phyloP scores from a whole-genome alignment of 2,329 filamentous ascomycete genomes.

The Phoma sp. region DNA sequence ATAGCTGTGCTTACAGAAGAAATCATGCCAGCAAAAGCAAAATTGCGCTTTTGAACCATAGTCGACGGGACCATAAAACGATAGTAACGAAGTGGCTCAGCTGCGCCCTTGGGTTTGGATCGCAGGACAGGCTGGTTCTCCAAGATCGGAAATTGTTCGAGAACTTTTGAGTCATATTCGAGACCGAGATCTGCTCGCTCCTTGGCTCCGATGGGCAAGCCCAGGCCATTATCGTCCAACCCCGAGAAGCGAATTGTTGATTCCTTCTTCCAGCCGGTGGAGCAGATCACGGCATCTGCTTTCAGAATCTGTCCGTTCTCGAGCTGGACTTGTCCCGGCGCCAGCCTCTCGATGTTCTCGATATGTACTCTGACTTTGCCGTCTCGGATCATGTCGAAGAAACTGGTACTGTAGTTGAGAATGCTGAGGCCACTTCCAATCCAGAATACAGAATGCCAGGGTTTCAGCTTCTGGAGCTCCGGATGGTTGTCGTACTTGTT shows the following conservation, averaged over 20 bases:
- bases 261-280: slow-evolving; percentile 8
- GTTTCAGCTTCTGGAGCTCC: slow-evolving; percentile 50
- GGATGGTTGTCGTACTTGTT: slow-evolving; percentile 54
- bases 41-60: slow-evolving; percentile 10
- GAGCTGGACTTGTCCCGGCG: slow-evolving; percentile 1
- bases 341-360: slow-evolving; percentile 4
- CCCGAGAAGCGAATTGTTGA: slow-evolving; percentile 12
- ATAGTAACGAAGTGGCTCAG: slow-evolving; percentile 46
- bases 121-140: slow-evolving; percentile 52
- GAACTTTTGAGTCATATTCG: slow-evolving; percentile 59
- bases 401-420: slow-evolving; percentile 63
- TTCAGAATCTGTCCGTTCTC: background rate
- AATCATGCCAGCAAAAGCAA: slow-evolving; percentile 36
- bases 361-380: slow-evolving; percentile 58
- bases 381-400: slow-evolving; percentile 62
- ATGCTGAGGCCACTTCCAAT: slow-evolving; percentile 64
- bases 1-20: slow-evolving; percentile 46
- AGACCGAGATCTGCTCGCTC: slow-evolving; percentile 59
- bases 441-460: slow-evolving; percentile 56
- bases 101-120: slow-evolving; percentile 12
- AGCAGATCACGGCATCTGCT: slow-evolving; percentile 9
- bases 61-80: slow-evolving; percentile 51
- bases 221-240: slow-evolving; percentile 10
- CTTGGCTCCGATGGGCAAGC: slow-evolving; percentile 9
- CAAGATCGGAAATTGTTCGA: slow-evolving; percentile 59